Evolutionary conservation across 306 rosid genomes (phyloP).

Genomic region (Pterocarpus santalinus): DNA sequence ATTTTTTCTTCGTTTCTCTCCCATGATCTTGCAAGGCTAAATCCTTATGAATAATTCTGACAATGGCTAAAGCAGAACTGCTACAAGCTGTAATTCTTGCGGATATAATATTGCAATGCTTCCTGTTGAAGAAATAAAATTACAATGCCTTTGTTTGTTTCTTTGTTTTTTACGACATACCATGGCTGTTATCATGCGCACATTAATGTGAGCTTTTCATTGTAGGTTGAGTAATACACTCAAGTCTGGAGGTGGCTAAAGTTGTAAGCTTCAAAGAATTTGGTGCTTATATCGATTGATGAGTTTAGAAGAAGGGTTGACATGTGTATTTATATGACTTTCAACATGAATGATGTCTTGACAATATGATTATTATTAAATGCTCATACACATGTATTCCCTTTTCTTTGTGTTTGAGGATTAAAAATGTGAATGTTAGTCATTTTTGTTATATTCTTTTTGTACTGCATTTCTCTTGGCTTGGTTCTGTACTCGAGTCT

Average conservation of each 20-base stretch:
- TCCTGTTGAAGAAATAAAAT: background rate
- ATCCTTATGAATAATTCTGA: background rate
- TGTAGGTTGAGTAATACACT: constrained; percentile 96
- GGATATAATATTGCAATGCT: background rate
- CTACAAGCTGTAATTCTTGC: constrained; percentile 2
- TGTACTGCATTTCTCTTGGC: background rate
- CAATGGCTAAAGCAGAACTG: background rate
- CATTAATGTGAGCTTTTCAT: constrained; percentile 46
- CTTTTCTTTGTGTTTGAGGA: constrained; percentile 47
- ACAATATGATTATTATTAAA: constrained; percentile 46
- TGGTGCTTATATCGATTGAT: constrained; percentile 48
- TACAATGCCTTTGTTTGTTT: constrained; percentile 17
- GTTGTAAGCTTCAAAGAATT: constrained; percentile 35
- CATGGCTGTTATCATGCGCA: background rate
- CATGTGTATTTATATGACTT: constrained; percentile 50
- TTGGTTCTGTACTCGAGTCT: background rate
- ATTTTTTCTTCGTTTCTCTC: background rate
- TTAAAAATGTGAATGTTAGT: constrained; percentile 36
- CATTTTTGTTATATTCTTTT: background rate
- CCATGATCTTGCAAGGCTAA: background rate
- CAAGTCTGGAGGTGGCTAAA: constrained; percentile 90
- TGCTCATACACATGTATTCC: constrained; percentile 31
- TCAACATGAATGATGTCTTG: constrained; percentile 44
- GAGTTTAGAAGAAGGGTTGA: constrained; percentile 44
- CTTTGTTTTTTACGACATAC: background rate